phyloP scores from a whole-genome alignment of 192 early-diverging fungal genomes.

The Gigaspora rosea region DNA sequence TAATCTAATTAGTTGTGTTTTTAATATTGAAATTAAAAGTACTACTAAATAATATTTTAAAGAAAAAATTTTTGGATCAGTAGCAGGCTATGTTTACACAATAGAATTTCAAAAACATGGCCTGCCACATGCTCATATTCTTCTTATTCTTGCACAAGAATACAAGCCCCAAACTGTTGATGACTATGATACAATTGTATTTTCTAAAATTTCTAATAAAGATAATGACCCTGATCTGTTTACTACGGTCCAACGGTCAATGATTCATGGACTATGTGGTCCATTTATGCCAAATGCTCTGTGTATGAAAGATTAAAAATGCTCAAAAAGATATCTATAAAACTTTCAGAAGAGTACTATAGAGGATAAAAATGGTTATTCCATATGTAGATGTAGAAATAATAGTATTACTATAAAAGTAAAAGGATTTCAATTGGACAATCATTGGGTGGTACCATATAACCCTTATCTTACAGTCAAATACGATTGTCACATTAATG shows the following conservation, averaged over 20 bases:
- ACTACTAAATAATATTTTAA: slow-evolving; percentile 27
- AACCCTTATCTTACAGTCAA: slow-evolving; percentile 39
- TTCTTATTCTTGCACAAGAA: slow-evolving; percentile 32
- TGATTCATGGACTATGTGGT: slow-evolving; percentile 44
- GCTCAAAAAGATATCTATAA: slow-evolving; percentile 36
- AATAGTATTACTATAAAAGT: no score
- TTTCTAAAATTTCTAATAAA: slow-evolving; percentile 37
- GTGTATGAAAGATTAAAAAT: slow-evolving; percentile 34
- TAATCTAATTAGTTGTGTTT: slow-evolving; percentile 34
- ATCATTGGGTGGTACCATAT: slow-evolving; percentile 38
- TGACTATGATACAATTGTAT: slow-evolving; percentile 34
- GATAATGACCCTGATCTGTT: slow-evolving; percentile 12
- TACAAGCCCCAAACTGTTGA: slow-evolving; percentile 29
- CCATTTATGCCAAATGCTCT: slow-evolving; percentile 7
- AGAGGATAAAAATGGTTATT: slow-evolving; percentile 33
- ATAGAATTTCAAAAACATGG: slow-evolving; percentile 46
- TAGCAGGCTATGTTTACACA: slow-evolving; percentile 33
- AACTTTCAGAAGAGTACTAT: slow-evolving; percentile 20
- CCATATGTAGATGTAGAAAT: slow-evolving; percentile 23
- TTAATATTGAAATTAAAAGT: slow-evolving; percentile 31
- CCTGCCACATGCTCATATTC: slow-evolving; percentile 42
- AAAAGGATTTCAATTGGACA: slow-evolving; percentile 33
- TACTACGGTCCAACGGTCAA: slow-evolving; percentile 24
- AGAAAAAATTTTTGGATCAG: slow-evolving; percentile 36
- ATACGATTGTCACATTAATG: slow-evolving; percentile 44